Conservation (phyloP, 495 filamentous ascomycete species). For the Xylaria intraflava region DNA sequence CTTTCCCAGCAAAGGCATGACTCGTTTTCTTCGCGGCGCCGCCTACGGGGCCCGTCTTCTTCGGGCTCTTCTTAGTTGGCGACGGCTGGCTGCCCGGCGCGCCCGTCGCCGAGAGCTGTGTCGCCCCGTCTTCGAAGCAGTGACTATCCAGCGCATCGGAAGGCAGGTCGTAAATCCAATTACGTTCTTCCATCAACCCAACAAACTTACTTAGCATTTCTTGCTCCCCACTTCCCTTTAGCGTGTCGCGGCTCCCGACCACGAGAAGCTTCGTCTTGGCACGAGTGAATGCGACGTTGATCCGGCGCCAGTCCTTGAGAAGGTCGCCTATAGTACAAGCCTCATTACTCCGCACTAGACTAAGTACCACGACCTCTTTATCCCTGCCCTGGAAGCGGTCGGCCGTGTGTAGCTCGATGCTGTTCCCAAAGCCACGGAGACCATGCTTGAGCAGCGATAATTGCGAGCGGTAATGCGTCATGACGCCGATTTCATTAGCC, state of each 20-base stretch:
- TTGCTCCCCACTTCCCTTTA: slow-evolving; percentile 55
- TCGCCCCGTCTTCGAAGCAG: slow-evolving; percentile 48
- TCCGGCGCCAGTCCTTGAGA: slow-evolving; percentile 82
- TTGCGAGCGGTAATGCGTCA: slow-evolving; percentile 96
- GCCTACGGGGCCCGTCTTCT: background rate
- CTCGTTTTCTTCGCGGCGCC: background rate
- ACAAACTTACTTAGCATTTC: slow-evolving; percentile 73
- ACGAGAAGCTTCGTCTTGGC: slow-evolving; percentile 87
- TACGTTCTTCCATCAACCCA: slow-evolving; percentile 60
- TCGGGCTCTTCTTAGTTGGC: slow-evolving; percentile 15
- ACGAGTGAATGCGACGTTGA: slow-evolving; percentile 92
- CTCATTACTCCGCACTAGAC: slow-evolving; percentile 80
- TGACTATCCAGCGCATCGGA: slow-evolving; percentile 59
- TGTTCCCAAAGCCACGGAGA: slow-evolving; percentile 31
- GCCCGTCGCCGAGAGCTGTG: slow-evolving; percentile 29
- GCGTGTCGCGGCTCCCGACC: slow-evolving; percentile 69
- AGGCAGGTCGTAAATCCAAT: slow-evolving; percentile 71
- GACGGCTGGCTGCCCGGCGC: slow-evolving; percentile 1
- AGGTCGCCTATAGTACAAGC: slow-evolving; percentile 75
- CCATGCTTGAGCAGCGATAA: slow-evolving; percentile 50
- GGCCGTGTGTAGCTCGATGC: slow-evolving; percentile 89
- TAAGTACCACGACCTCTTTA: slow-evolving; percentile 83
- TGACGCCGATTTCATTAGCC: slow-evolving; percentile 78
- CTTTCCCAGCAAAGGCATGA: slow-evolving; percentile 19
- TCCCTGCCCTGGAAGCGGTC: slow-evolving; percentile 95